These are phyloP conservation scores for Malbranchea zuffiana DNA, from an alignment of 2,329 filamentous ascomycete species.

Conservation along the genomic window DNA sequence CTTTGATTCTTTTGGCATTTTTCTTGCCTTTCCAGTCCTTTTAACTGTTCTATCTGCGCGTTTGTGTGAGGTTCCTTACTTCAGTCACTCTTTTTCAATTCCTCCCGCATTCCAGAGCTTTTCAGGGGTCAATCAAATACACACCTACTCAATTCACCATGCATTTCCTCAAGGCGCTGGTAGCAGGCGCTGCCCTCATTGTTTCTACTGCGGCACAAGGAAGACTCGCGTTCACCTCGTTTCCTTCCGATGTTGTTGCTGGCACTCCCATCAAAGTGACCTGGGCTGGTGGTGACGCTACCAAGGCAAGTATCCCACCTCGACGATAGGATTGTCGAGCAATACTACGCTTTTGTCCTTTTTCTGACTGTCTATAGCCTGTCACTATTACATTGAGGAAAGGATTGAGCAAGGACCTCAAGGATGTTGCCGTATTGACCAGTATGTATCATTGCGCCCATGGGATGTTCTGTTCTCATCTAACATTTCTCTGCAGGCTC, in stretches of 20 bases:
- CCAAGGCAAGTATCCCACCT: constrained; percentile 17
- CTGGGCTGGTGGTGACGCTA: constrained; percentile 35
- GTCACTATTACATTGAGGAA: constrained; percentile 48
- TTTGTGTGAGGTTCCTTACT: constrained; percentile 1
- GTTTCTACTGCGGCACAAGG: constrained; percentile 38
- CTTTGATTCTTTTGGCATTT: constrained; percentile 6
- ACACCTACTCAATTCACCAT: constrained; percentile 25
- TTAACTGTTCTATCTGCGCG: not conserved
- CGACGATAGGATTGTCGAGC: not conserved
- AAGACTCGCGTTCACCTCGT: constrained; percentile 41
- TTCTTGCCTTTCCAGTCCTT: constrained; percentile 5
- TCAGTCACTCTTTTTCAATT: constrained; percentile 15
- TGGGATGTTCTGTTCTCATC: too few relatives aligned
- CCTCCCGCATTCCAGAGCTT: constrained; percentile 1
- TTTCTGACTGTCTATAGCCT: constrained; percentile 26
- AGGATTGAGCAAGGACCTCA: constrained; percentile 41
- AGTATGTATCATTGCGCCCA: too few relatives aligned
- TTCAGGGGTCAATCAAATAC: not conserved
- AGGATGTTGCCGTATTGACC: constrained; percentile 41
- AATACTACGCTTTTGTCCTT: too few relatives aligned
- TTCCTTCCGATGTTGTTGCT: constrained; percentile 38
- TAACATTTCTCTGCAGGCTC: constrained; percentile 21
- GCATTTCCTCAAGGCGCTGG: constrained; percentile 41
- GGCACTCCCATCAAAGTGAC: constrained; percentile 41
- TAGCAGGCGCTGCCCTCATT: constrained; percentile 37